Conservation (phyloP, 1,284 basidiomycete genomes). For the Sanghuangporus baumii region DNA sequence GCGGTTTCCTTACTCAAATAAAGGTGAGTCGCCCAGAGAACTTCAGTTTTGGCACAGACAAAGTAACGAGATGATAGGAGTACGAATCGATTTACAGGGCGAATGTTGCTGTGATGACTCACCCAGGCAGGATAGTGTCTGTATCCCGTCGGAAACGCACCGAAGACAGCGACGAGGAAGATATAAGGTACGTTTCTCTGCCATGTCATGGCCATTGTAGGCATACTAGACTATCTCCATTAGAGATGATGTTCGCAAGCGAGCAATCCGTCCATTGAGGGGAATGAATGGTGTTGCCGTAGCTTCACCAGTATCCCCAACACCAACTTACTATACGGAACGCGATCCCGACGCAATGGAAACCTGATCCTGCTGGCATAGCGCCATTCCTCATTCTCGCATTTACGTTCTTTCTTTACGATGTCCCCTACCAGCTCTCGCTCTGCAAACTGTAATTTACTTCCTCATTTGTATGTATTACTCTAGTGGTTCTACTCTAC, state of each 20-base stretch:
- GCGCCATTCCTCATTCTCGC: neutral
- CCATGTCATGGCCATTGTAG: slow-evolving; percentile 1
- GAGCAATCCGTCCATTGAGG: slow-evolving; percentile 19
- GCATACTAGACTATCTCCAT: slow-evolving; percentile 12
- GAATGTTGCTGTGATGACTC: slow-evolving; percentile 54
- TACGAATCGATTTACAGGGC: slow-evolving; percentile 88
- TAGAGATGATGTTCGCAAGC: slow-evolving; percentile 48
- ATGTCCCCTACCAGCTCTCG: neutral
- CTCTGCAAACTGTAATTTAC: neutral
- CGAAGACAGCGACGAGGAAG: slow-evolving; percentile 58
- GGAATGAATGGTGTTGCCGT: slow-evolving; percentile 28
- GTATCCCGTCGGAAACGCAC: slow-evolving; percentile 58
- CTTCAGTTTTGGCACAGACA: neutral
- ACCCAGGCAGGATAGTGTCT: slow-evolving; percentile 35
- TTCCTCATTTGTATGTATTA: neutral
- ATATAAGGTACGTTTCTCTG: slow-evolving; percentile 35
- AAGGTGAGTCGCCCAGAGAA: slow-evolving; percentile 46
- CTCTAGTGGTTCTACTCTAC: neutral
- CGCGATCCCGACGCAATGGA: slow-evolving; percentile 49
- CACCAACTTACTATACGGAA: slow-evolving; percentile 1
- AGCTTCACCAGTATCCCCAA: neutral
- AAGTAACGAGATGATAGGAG: slow-evolving; percentile 45
- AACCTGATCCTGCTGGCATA: slow-evolving; percentile 10
- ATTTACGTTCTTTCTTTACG: neutral
- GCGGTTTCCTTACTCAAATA: slow-evolving; percentile 82